These are phyloP conservation scores for Nothophaeocryptopus gaeumannii DNA, from an alignment of 2,329 filamentous ascomycete genomes.

Conservation along the genomic window DNA sequence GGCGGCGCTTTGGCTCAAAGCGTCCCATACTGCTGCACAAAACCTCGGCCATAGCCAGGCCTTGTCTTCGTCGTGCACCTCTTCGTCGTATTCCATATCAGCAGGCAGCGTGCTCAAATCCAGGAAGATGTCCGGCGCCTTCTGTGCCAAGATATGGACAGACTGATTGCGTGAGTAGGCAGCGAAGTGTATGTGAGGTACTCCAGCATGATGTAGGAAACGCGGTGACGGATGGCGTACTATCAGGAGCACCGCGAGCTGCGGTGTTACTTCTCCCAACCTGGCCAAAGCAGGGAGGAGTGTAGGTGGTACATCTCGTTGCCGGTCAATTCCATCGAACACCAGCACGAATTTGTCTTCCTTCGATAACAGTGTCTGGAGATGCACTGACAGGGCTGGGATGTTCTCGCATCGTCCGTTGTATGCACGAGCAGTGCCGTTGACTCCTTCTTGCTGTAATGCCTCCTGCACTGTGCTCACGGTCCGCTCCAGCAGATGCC, in stretches of 20 bases:
- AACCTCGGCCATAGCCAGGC: constrained; percentile 76
- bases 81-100: constrained; percentile 47
- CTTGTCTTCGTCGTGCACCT: constrained; percentile 56
- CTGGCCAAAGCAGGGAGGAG: constrained; percentile 77
- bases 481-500: constrained; percentile 73
- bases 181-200: constrained; percentile 77
- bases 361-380: constrained; percentile 62
- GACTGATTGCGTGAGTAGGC: constrained; percentile 80
- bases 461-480: constrained; percentile 51
- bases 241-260: constrained; percentile 73
- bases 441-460: constrained; percentile 27
- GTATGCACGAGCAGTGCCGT: constrained; percentile 42
- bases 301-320: constrained; percentile 75
- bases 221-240: constrained; percentile 68
- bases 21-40: constrained; percentile 80
- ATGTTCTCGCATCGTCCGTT: constrained; percentile 72
- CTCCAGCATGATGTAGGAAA: constrained; percentile 66
- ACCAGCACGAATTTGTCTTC: constrained; percentile 71
- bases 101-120: constrained; percentile 21
- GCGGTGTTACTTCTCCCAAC: constrained; percentile 75
- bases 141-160: constrained; percentile 68
- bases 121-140: constrained; percentile 49
- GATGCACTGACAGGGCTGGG: constrained; percentile 69
- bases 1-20: constrained; percentile 74
- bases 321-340: constrained; percentile 81